These are phyloP conservation scores for Prototheca cutis DNA, from an alignment of 163 green algal genomes.

Conservation along the genomic window DNA sequence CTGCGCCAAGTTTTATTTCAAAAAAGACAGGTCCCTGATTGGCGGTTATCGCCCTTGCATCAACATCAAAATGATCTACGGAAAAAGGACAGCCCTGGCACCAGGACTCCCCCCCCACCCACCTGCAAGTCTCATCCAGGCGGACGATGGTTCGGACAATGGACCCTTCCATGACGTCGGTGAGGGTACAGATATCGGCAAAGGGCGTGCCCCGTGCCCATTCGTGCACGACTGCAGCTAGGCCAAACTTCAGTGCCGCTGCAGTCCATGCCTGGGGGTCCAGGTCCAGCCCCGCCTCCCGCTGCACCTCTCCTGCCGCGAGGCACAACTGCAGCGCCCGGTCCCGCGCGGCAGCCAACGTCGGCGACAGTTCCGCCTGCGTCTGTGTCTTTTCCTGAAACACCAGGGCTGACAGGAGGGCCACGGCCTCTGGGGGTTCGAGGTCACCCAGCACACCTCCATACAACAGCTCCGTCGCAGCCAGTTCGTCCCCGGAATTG, in stretches of 20 bases:
- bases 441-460: slow-evolving; percentile 67
- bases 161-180: slow-evolving; percentile 81
- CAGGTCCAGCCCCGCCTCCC: slow-evolving; percentile 40
- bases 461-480: slow-evolving; percentile 89
- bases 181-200: slow-evolving; percentile 76
- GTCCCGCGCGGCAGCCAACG: slow-evolving; percentile 42
- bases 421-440: slow-evolving; percentile 68
- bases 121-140: slow-evolving; percentile 50
- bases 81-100: too few species aligned
- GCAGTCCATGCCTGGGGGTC: slow-evolving; percentile 51
- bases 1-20: too few species aligned
- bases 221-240: slow-evolving; percentile 80
- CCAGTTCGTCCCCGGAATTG: slow-evolving; percentile 70
- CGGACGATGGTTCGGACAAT: slow-evolving; percentile 53
- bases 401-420: slow-evolving; percentile 81
- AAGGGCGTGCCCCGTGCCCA: slow-evolving; percentile 88
- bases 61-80: too few species aligned
- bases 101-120: not conserved
- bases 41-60: too few species aligned
- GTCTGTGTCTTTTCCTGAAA: slow-evolving; percentile 84
- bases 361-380: slow-evolving; percentile 38
- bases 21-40: too few species aligned
- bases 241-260: slow-evolving; percentile 46
- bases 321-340: slow-evolving; percentile 39
- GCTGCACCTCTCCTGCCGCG: slow-evolving; percentile 41